A percentile compares a stretch with the other conserved stretches of the same genome.
Conservation (phyloP, 1,284 basidiomycete genomes). For the Cutaneotrichosporon sp. region DNA sequence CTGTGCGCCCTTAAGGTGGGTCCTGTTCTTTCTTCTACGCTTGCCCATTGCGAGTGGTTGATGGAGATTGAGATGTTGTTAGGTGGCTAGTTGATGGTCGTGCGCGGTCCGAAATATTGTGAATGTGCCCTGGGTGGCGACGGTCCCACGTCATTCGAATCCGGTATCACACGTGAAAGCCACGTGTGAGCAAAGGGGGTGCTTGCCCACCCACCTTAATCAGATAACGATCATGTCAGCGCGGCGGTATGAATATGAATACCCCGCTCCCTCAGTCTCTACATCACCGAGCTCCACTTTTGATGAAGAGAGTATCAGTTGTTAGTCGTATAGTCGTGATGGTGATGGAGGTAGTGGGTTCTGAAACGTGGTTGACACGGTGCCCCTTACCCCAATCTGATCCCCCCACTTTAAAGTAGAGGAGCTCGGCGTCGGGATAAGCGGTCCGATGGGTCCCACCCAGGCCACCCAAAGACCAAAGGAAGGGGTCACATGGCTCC, state of each 20-base stretch:
- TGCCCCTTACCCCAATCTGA: neutral
- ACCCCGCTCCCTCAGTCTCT: too few relatives aligned
- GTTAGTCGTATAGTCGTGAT: neutral
- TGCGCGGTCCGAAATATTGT: constrained; percentile 1
- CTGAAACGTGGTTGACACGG: neutral
- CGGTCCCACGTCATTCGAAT: neutral
- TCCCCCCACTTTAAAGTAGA: neutral
- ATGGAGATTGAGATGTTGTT: constrained; percentile 9
- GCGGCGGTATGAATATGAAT: too few relatives aligned
- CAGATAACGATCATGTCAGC: neutral
- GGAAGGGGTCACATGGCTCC: too few relatives aligned
- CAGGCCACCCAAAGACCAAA: too few relatives aligned
- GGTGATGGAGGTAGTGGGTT: neutral
- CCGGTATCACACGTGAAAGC: neutral
- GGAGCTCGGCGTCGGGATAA: neutral
- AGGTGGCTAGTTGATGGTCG: neutral
- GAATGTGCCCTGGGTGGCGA: neutral
- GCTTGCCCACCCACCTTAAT: neutral
- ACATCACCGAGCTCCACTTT: too few relatives aligned
- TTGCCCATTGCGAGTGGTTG: constrained; percentile 60
- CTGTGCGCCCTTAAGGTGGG: constrained; percentile 68
- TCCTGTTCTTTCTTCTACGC: constrained; percentile 75
- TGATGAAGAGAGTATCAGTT: neutral
- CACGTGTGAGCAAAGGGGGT: neutral
- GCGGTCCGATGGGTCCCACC: neutral